Base-by-base conservation (phyloP, 2,329 filamentous ascomycete genomes). In the Sporothrix mexicana region DNA sequence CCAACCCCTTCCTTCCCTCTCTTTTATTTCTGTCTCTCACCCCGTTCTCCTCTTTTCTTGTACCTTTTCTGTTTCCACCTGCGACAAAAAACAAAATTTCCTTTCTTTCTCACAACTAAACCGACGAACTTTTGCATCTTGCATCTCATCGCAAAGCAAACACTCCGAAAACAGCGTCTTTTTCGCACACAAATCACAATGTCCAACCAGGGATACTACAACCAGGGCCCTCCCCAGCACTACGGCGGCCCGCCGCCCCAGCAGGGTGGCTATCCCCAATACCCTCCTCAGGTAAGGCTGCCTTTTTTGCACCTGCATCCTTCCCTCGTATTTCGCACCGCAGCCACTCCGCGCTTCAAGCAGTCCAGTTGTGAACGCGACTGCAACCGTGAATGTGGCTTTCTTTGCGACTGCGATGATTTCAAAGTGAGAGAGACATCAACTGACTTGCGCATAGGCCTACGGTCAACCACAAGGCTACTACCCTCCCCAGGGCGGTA, bases 231-330 rank as follows among this genome's bases (percentile, higher is more conserved):
- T 70, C 76, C 72, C 75, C 78, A 74, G 57, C 73, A 73, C 75
- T 75, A 76, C 73, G 72, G 70, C 45, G 61, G 66, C 61, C 75
- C 74, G 59, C 76, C 74, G 41, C 73, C 74, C 12, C 76, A 74
- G 20, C 79, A 80, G 71, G 77, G 30, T 36, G 30, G 79, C 69
- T 82, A 83, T 72, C 83, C 83, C 70, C 82, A 84, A 75, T 82
- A 83, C 72, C 83, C 83, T 76, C 83, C 80, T 53, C 82, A 80
- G 77, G 84, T 85, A 78, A 76, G 83, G 80, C 43, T 57, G 61
- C 66, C 41, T 3, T 36, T 36, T 36, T 36, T 7, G 7, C 20
- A 10, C 20, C 66, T 10, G 30, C 53, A 25, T 72, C 47, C 4
- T 49, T 64, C 20, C 53, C 30, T 66, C 41, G 66, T 23, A 53